Conservation (phyloP, 768 basidiomycete species). For the Lepiota brunneoincarnata region DNA sequence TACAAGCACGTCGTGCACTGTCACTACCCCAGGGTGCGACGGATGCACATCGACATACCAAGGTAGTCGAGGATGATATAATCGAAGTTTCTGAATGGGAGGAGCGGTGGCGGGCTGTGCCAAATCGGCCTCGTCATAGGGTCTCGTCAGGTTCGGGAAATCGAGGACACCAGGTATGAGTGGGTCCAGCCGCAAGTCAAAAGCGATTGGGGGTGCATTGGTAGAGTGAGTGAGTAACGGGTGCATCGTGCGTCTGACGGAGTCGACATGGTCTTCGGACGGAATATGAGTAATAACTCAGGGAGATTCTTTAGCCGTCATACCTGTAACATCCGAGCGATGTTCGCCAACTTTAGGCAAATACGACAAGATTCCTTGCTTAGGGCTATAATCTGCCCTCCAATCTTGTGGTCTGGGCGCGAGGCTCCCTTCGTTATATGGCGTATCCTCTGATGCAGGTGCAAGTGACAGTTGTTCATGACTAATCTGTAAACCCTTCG, state of each 20-base stretch:
- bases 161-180: slow-evolving; percentile 27
- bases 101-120: slow-evolving; percentile 53
- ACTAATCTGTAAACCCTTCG: background rate
- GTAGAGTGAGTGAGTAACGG: slow-evolving; percentile 26
- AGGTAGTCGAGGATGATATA: slow-evolving; percentile 56
- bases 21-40: slow-evolving; percentile 49
- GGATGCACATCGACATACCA: slow-evolving; percentile 65
- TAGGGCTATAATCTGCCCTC: slow-evolving; percentile 37
- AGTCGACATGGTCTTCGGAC: slow-evolving; percentile 25
- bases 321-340: slow-evolving; percentile 33
- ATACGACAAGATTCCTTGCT: slow-evolving; percentile 22
- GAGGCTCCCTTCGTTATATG: slow-evolving; percentile 30
- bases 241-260: slow-evolving; percentile 26
- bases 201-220: slow-evolving; percentile 35
- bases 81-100: slow-evolving; percentile 45
- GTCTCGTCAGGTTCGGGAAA: slow-evolving; percentile 44
- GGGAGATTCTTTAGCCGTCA: background rate
- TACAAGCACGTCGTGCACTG: slow-evolving; percentile 51
- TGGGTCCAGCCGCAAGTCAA: slow-evolving; percentile 49
- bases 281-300: background rate
- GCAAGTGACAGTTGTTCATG: slow-evolving; percentile 1
- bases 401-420: slow-evolving; percentile 40
- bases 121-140: slow-evolving; percentile 46
- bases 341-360: slow-evolving; percentile 24
- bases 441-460: slow-evolving; percentile 26